Conservation (phyloP, 805 yeast genomes). For the Kodamaea laetipori region DNA sequence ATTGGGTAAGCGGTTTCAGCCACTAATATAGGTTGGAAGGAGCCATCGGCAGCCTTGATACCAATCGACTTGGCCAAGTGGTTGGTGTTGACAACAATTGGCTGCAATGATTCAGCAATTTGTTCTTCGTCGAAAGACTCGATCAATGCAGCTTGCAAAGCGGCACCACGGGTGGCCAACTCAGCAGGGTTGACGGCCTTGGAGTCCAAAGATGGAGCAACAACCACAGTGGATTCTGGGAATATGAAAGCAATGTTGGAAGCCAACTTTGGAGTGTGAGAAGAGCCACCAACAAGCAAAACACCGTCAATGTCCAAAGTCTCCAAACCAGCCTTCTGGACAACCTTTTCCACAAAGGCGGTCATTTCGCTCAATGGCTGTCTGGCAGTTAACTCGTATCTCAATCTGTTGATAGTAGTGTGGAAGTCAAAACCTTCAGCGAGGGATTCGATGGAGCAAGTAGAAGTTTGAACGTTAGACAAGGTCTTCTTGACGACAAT, state of each 20-base stretch:
- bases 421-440: slow-evolving; percentile 95
- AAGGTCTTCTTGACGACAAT: slow-evolving; percentile 86
- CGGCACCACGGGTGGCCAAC: slow-evolving; percentile 90
- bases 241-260: slow-evolving; percentile 69
- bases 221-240: slow-evolving; percentile 75
- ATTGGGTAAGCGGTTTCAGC: slow-evolving; percentile 90
- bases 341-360: slow-evolving; percentile 70
- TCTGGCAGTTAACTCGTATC: slow-evolving; percentile 87
- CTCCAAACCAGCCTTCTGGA: slow-evolving; percentile 82
- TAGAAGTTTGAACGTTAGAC: slow-evolving; percentile 83
- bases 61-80: slow-evolving; percentile 87
- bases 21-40: slow-evolving; percentile 70
- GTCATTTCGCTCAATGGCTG: slow-evolving; percentile 74
- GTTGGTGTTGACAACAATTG: slow-evolving; percentile 83
- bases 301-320: slow-evolving; percentile 88
- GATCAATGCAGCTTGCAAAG: slow-evolving; percentile 88
- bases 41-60: slow-evolving; percentile 69
- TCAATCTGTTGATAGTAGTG: slow-evolving; percentile 88
- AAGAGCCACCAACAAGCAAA: slow-evolving; percentile 88
- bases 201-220: slow-evolving; percentile 75
- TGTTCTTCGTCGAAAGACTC: slow-evolving; percentile 84
- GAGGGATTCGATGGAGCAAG: slow-evolving; percentile 91
- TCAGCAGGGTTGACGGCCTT: slow-evolving; percentile 89
- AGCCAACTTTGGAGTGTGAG: slow-evolving; percentile 90
- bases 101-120: slow-evolving; percentile 75